These are phyloP conservation scores for Rhodotorula sp. DNA, from an alignment of 1,284 basidiomycete species.

Conservation along the genomic window DNA sequence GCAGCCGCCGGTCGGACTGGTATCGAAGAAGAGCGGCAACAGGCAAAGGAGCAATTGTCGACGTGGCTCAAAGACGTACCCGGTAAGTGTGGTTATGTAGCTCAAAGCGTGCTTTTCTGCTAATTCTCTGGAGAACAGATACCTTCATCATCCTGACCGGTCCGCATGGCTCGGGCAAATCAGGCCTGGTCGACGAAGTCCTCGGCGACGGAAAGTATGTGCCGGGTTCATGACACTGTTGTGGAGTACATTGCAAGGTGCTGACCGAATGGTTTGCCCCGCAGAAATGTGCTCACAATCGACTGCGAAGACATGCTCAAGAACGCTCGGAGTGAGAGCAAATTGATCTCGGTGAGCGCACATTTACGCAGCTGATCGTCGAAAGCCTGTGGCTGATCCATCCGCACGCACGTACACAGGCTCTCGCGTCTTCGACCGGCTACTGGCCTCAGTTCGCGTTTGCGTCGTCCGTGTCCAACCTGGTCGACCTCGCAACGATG, in stretches of 20 bases:
- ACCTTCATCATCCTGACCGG: conserved; percentile 73
- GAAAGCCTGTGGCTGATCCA: background rate
- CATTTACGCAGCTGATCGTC: too few species aligned
- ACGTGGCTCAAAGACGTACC: conserved; percentile 73
- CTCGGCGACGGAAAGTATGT: conserved; percentile 30
- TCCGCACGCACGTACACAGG: background rate
- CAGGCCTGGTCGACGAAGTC: conserved; percentile 63
- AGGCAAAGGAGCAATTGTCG: conserved; percentile 67
- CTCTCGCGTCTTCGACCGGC: conserved; percentile 44
- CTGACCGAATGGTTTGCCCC: background rate
- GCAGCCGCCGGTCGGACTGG: conserved; percentile 10
- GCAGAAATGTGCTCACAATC: conserved; percentile 68
- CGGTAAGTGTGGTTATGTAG: conserved; percentile 51
- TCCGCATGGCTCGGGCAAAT: conserved; percentile 88
- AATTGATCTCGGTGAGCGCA: conserved; percentile 57
- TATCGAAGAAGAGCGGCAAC: conserved; percentile 47
- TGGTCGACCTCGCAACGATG: conserved; percentile 89
- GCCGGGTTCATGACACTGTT: too few species aligned
- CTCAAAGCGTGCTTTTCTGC: conserved; percentile 1
- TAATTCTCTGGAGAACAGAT: conserved; percentile 48
- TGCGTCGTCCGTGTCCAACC: conserved; percentile 64
- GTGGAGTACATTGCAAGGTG: background rate
- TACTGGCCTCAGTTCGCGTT: conserved; percentile 87
- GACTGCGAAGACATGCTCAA: conserved; percentile 77
- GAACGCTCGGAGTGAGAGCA: conserved; percentile 64